phyloP scores from a whole-genome alignment of 140 eudicot species.

The Stevia rebaudiana region DNA sequence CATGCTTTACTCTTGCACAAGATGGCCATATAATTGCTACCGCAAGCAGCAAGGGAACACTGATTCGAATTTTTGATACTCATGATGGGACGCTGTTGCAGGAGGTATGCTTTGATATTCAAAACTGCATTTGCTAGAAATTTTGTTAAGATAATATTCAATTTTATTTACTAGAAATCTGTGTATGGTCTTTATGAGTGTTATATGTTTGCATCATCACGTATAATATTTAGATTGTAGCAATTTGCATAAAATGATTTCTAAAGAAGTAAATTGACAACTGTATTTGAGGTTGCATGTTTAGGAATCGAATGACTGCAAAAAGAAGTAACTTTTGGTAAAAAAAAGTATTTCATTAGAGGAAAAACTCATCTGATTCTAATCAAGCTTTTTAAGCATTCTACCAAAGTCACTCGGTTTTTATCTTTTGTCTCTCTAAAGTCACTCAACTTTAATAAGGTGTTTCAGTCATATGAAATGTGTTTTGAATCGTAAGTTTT shows the following conservation, averaged over 20 bases:
- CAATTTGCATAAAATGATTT: neutral
- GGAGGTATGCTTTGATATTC: constrained; percentile 49
- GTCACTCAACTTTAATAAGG: no score
- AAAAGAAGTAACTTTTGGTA: neutral
- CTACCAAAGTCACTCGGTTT: no score
- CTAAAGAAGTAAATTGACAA: neutral
- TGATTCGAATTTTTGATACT: constrained; percentile 64
- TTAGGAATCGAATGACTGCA: neutral
- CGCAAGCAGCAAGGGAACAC: constrained; percentile 77
- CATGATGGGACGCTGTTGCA: constrained; percentile 72
- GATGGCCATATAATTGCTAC: constrained; percentile 81
- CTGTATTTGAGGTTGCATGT: neutral
- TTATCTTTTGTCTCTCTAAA: no score
- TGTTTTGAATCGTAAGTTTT: no score
- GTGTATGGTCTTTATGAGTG: neutral
- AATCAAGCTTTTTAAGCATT: no score
- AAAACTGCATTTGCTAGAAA: neutral
- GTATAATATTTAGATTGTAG: neutral
- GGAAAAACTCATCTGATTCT: no score
- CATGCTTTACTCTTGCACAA: constrained; percentile 65
- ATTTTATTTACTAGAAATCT: neutral
- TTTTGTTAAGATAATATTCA: neutral
- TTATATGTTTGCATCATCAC: neutral
- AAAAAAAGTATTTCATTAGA: no score
- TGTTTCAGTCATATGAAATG: no score